Evolutionary conservation across 1,284 basidiomycete genomes (phyloP).

Genomic region (Agaricales sp.): DNA sequence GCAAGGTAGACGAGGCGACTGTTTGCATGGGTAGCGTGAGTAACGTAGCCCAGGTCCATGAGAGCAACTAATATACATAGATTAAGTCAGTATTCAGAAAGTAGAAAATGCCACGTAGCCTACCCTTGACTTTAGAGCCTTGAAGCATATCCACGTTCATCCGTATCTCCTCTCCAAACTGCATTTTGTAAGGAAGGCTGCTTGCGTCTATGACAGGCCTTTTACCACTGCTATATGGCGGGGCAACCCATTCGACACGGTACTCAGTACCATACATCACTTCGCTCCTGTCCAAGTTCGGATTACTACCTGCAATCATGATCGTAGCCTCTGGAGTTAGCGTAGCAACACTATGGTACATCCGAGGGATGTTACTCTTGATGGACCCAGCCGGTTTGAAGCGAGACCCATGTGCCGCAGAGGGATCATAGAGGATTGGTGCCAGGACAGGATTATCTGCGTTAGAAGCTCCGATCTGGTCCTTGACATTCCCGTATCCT

Average conservation of each 20-base stretch:
- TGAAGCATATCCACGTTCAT: slow-evolving; percentile 27
- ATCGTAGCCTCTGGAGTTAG: slow-evolving; percentile 59
- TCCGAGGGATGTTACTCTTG: slow-evolving; percentile 59
- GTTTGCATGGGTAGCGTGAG: slow-evolving; percentile 73
- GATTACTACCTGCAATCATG: slow-evolving; percentile 78
- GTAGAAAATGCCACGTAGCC: slow-evolving; percentile 1
- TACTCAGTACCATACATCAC: slow-evolving; percentile 69
- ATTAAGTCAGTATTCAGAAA: not conserved
- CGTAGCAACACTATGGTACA: slow-evolving; percentile 79
- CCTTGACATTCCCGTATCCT: slow-evolving; percentile 73
- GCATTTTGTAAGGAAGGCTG: slow-evolving; percentile 27
- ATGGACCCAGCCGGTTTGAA: slow-evolving; percentile 58
- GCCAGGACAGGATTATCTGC: slow-evolving; percentile 68
- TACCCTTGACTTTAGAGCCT: slow-evolving; percentile 20
- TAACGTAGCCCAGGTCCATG: slow-evolving; percentile 73
- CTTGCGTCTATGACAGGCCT: slow-evolving; percentile 48
- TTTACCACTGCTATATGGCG: slow-evolving; percentile 54
- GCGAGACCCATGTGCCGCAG: slow-evolving; percentile 45
- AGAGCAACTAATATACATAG: slow-evolving; percentile 40
- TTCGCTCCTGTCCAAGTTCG: slow-evolving; percentile 69
- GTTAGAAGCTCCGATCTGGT: slow-evolving; percentile 67
- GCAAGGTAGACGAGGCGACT: slow-evolving; percentile 64
- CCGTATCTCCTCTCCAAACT: slow-evolving; percentile 33
- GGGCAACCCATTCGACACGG: slow-evolving; percentile 65
- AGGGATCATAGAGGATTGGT: slow-evolving; percentile 68